Evolutionary conservation across 169 alveolate species (phyloP).

Genomic region (Condylostoma magnum): DNA sequence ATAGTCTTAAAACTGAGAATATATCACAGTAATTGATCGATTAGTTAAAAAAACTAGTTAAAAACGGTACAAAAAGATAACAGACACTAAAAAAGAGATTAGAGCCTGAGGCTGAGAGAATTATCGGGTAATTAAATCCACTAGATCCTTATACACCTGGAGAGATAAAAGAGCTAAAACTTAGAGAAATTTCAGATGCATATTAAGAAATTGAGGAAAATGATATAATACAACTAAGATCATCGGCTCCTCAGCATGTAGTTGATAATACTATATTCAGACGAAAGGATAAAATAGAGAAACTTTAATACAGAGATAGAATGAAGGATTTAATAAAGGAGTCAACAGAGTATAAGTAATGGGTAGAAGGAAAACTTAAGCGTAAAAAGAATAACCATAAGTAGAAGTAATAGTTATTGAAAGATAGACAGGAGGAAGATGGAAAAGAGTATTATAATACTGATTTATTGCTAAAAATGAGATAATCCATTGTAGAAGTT

Average conservation of each 20-base stretch:
- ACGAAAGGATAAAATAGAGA: not conserved
- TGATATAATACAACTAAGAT: not conserved
- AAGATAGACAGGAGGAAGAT: conserved; percentile 44
- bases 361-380: not conserved
- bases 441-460: conserved; percentile 67
- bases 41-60: not conserved
- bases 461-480: conserved; percentile 70
- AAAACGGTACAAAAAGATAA: not conserved
- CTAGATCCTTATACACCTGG: conserved; percentile 29
- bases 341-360: not conserved
- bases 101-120: conserved; percentile 14
- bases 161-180: not conserved
- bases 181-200: not conserved
- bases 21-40: not conserved
- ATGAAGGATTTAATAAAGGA: not conserved
- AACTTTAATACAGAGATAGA: not conserved
- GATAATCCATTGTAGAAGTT: conserved; percentile 82
- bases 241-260: too few species aligned
- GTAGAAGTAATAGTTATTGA: conserved; percentile 18
- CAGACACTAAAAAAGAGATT: not conserved
- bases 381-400: not conserved
- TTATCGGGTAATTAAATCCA: not conserved
- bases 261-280: not conserved
- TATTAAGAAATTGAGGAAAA: conserved; percentile 5
- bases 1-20: not conserved